Percentiles rank a stretch among this genome's conserved stretches.
Conservation (phyloP, 192 early-diverging fungal genomes). For the Backusella tuberculispora region DNA sequence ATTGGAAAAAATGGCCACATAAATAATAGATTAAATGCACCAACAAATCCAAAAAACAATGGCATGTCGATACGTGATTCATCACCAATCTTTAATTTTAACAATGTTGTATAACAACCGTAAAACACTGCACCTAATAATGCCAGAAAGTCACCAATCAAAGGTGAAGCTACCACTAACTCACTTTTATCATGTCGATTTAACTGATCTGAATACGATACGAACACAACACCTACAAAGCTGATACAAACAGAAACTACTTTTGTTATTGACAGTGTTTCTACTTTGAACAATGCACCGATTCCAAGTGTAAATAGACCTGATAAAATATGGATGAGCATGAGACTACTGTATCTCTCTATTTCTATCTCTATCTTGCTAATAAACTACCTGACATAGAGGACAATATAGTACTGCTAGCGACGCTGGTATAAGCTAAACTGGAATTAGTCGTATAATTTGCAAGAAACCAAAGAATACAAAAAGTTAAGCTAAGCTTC, state of each 20-base stretch:
- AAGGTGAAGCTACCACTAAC: constrained; percentile 3
- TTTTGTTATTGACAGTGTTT: constrained; percentile 58
- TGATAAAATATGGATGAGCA: background rate
- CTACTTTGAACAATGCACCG: constrained; percentile 63
- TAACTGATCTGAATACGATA: constrained; percentile 53
- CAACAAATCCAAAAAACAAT: constrained; percentile 82
- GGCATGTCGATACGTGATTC: constrained; percentile 71
- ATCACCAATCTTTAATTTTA: constrained; percentile 71
- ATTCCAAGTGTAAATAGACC: constrained; percentile 76
- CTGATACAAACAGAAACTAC: constrained; percentile 64
- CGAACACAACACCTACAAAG: constrained; percentile 65
- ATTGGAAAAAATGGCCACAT: constrained; percentile 70
- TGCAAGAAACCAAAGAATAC: constrained; percentile 80
- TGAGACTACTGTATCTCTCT: too few relatives aligned
- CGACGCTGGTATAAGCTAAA: constrained; percentile 74
- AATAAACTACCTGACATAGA: constrained; percentile 61
- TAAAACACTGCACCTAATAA: constrained; percentile 77
- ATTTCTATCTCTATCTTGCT: background rate
- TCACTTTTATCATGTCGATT: constrained; percentile 28
- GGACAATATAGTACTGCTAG: constrained; percentile 73
- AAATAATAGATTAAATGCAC: constrained; percentile 67
- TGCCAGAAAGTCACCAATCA: constrained; percentile 72
- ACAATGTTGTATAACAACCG: constrained; percentile 73
- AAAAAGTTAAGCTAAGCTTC: constrained; percentile 66
- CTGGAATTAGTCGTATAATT: constrained; percentile 76